A percentile compares a stretch with the other conserved stretches of the same genome.
These are phyloP conservation scores for Puya raimondii DNA, from an alignment of 176 grass and related monocot genomes.

Conservation along the genomic window DNA sequence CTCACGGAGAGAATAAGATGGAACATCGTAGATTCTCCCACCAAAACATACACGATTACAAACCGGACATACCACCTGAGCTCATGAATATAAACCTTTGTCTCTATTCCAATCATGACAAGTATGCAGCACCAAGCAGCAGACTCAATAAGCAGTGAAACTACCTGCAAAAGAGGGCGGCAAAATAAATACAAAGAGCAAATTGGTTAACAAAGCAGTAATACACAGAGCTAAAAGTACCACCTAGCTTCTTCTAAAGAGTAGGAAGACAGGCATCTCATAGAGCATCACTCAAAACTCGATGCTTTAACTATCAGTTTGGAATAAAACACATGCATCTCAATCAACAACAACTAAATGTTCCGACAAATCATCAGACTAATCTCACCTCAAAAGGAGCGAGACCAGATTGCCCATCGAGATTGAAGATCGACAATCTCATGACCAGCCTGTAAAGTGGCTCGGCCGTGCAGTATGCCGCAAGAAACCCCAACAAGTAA, in stretches of 20 bases:
- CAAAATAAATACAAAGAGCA: background rate
- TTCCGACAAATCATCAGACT: background rate
- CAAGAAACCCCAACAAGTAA: conserved; percentile 60
- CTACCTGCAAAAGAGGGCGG: conserved; percentile 40
- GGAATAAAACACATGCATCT: conserved; percentile 1
- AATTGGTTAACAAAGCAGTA: background rate
- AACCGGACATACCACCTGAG: conserved; percentile 95
- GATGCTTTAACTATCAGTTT: background rate
- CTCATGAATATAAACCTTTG: conserved; percentile 72
- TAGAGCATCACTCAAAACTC: no score
- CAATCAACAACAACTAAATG: background rate
- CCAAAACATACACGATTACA: conserved; percentile 75
- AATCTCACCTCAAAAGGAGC: conserved; percentile 83
- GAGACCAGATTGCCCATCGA: conserved; percentile 61
- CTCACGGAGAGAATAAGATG: conserved; percentile 68
- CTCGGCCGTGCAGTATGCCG: conserved; percentile 45
- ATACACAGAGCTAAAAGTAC: background rate
- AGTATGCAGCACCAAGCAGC: conserved; percentile 77
- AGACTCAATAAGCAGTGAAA: conserved; percentile 54
- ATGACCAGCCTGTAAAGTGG: conserved; percentile 51
- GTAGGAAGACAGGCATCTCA: no score
- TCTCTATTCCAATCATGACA: conserved; percentile 65
- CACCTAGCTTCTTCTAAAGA: no score
- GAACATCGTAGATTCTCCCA: conserved; percentile 75
- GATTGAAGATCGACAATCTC: conserved; percentile 62